Evolutionary conservation across 2,329 filamentous ascomycete genomes (phyloP), one percentile per base, ranked within the genome.

Genomic region (Penicillium psychrosexuale): DNA sequence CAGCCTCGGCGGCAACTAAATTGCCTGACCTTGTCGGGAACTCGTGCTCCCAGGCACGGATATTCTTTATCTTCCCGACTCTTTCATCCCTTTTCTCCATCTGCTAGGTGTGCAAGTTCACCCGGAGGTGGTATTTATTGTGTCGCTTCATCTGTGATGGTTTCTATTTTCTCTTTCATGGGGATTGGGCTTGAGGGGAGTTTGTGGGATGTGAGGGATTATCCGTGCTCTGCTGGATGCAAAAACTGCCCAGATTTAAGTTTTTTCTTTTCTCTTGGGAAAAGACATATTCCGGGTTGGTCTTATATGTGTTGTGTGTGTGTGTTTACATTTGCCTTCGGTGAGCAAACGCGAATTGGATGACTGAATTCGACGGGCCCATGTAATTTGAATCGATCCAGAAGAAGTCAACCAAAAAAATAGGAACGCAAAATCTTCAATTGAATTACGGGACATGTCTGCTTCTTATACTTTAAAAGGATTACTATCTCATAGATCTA

Each of bases 1-100:
- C 64, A 73, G 67, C 67, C 72, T 76, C 60, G 74, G 74, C 58
- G 65, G 63, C 61, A 74, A 74, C 69, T 75, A 72, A 71, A 62
- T 54, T 39, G 30, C 49, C 51, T 46, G 31, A 46, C 34, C 4
- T 42, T 39, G 33, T 34, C 24, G 30, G 53, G 53, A 51, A 51
- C 42, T 49, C 44, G 34, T 51, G 53, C 48, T 55, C 53, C 48
- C 42, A 36, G 53, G 30, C 24, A 17, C 30, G 53, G 28, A 46
- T 37, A 6, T 33, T 11, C 12, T 45, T 51, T 17, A 13, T 37
- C 27, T 50, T 44, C 28, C 28, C 33, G 50, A 36, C 45, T 51
- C 30, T 52, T 47, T 46, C 36, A 38, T 36, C 47, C 53, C 37
- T 46, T 27, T 47, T 54, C 47, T 48, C 39, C 46, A 44, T 55